A percentile compares a stretch with the other conserved stretches of the same genome.
These are phyloP conservation scores for Cystofilobasidium capitatum DNA, from an alignment of 768 basidiomycete species.

Conservation along the genomic window DNA sequence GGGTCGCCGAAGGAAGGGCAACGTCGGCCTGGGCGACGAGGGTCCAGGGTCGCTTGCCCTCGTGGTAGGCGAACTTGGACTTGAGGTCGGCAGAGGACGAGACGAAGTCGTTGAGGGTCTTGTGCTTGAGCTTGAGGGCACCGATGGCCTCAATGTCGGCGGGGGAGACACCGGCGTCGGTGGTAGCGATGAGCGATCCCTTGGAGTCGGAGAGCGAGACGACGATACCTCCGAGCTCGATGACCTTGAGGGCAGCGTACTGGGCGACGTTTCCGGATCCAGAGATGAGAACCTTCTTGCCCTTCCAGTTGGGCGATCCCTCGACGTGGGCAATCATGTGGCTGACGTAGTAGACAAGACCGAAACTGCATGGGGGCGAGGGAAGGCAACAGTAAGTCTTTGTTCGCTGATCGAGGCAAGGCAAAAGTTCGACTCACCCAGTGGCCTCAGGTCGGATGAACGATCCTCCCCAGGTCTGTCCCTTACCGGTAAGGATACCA, in stretches of 20 bases:
- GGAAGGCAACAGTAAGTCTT: neutral
- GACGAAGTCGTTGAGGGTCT: conserved; percentile 25
- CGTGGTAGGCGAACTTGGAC: conserved; percentile 37
- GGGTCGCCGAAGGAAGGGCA: conserved; percentile 60
- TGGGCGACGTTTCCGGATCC: conserved; percentile 66
- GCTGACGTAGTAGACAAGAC: conserved; percentile 65
- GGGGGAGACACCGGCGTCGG: conserved; percentile 51
- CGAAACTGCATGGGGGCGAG: conserved; percentile 40
- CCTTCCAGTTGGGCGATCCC: conserved; percentile 43
- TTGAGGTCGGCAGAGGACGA: conserved; percentile 35
- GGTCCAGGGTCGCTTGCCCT: conserved; percentile 58
- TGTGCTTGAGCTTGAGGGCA: conserved; percentile 48
- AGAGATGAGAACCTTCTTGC: conserved; percentile 44
- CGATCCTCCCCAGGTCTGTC: conserved; percentile 59
- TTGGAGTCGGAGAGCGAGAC: conserved; percentile 66
- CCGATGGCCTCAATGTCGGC: conserved; percentile 49
- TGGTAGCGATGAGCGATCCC: conserved; percentile 51
- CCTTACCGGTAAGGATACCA: conserved; percentile 62
- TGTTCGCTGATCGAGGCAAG: neutral
- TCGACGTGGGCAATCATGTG: conserved; percentile 47
- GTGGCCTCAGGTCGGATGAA: conserved; percentile 66
- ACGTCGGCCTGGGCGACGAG: conserved; percentile 55
- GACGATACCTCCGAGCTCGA: conserved; percentile 64
- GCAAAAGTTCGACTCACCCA: conserved; percentile 34
- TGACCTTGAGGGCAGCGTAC: conserved; percentile 64